These are phyloP conservation scores for Conticribra guillardii DNA, from an alignment of 108 stramenopile species.

Conservation along the genomic window DNA sequence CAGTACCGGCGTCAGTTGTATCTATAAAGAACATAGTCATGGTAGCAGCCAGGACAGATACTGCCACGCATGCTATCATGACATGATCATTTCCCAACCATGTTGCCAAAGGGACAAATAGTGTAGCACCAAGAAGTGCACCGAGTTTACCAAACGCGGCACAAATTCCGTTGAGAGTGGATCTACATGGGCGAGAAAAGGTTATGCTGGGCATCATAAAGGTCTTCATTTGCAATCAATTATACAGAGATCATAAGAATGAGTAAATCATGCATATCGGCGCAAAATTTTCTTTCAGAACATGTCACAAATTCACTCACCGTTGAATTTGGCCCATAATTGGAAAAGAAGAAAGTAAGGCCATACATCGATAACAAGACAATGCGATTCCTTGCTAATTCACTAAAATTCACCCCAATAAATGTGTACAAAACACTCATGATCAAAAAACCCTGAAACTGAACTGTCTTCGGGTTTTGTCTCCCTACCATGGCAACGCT, in stretches of 20 bases:
- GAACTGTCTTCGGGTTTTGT: constrained; percentile 81
- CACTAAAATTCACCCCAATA: constrained; percentile 71
- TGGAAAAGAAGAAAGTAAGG: constrained; percentile 86
- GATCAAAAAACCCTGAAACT: constrained; percentile 82
- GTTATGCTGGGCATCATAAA: constrained; percentile 77
- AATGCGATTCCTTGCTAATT: constrained; percentile 40
- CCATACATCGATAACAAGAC: constrained; percentile 73
- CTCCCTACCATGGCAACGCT: constrained; percentile 68
- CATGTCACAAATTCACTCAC: constrained; percentile 48
- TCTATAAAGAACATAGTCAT: constrained; percentile 46
- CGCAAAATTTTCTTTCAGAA: background rate
- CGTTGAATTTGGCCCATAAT: constrained; percentile 89
- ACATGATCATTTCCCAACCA: constrained; percentile 52
- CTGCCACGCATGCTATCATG: constrained; percentile 53
- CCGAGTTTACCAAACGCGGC: constrained; percentile 87
- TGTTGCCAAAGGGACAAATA: constrained; percentile 53
- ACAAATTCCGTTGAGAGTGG: constrained; percentile 87
- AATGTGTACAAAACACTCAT: constrained; percentile 74
- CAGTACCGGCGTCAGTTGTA: background rate
- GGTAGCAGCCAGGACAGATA: constrained; percentile 45
- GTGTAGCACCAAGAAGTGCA: constrained; percentile 57
- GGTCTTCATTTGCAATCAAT: constrained; percentile 29
- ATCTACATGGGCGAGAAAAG: constrained; percentile 68
- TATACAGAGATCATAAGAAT: background rate
- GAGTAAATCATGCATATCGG: background rate